A percentile compares a stretch with the other conserved stretches of the same genome.
Evolutionary conservation across 345 rosid species (phyloP).

Genomic region (Citropsis articulata): DNA sequence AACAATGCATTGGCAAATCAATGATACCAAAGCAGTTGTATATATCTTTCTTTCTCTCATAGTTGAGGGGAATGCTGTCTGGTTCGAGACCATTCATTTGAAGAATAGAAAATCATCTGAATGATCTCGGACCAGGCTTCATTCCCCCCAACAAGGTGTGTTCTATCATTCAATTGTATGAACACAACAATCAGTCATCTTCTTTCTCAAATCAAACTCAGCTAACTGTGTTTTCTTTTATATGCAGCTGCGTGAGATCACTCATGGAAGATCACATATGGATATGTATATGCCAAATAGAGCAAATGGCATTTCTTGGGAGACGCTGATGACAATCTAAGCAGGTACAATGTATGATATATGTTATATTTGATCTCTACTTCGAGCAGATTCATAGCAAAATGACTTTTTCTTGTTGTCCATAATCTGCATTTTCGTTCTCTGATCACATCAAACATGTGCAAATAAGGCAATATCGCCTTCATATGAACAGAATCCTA

Average conservation of each 20-base stretch:
- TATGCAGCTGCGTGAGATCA: neutral
- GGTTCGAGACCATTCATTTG: slow-evolving; percentile 56
- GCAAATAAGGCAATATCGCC: too few relatives aligned
- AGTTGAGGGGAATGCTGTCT: slow-evolving; percentile 65
- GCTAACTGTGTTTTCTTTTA: neutral
- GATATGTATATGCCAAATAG: neutral
- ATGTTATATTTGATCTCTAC: neutral
- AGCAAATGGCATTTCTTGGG: neutral
- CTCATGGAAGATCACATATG: neutral
- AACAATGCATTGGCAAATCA: slow-evolving; percentile 43
- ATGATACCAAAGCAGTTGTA: slow-evolving; percentile 18
- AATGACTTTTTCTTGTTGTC: neutral
- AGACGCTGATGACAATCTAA: slow-evolving; percentile 12
- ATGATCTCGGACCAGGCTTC: slow-evolving; percentile 70
- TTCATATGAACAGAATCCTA: too few relatives aligned
- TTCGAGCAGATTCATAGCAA: neutral
- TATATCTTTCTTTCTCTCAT: neutral
- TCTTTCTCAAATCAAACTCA: neutral
- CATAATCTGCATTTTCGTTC: neutral
- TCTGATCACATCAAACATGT: neutral
- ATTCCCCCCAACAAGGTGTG: slow-evolving; percentile 16
- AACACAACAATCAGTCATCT: neutral
- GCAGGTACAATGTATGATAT: neutral
- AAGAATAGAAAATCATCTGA: slow-evolving; percentile 9
- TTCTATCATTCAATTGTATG: neutral